These are phyloP conservation scores for Hypoxylon lienhwacheense DNA, from an alignment of 495 filamentous ascomycete species.

Conservation along the genomic window DNA sequence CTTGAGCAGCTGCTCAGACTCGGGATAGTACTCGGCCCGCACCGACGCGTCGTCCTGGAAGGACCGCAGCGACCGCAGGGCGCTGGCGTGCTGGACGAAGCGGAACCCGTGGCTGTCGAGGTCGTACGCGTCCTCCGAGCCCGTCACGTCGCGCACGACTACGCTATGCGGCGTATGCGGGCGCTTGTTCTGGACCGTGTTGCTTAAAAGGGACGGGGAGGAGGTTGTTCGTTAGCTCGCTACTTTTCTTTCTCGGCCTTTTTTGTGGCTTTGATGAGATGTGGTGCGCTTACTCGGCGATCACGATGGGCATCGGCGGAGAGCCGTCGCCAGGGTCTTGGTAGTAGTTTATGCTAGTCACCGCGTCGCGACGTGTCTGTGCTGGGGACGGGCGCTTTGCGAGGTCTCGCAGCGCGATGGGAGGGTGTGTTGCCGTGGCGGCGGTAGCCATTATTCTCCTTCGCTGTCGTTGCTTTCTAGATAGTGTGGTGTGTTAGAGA, in stretches of 20 bases:
- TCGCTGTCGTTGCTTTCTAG: neutral
- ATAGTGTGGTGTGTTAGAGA: neutral
- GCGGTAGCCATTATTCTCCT: slow-evolving; percentile 12
- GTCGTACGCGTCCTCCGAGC: slow-evolving; percentile 40
- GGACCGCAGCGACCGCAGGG: slow-evolving; percentile 46
- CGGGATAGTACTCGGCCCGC: slow-evolving; percentile 61
- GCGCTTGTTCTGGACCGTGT: slow-evolving; percentile 52
- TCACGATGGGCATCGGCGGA: slow-evolving; percentile 54
- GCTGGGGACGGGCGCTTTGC: slow-evolving; percentile 1
- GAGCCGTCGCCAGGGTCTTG: slow-evolving; percentile 64
- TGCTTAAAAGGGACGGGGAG: slow-evolving; percentile 11
- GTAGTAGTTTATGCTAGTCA: slow-evolving; percentile 61
- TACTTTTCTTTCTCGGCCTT: too few relatives aligned
- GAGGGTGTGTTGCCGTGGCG: slow-evolving; percentile 1
- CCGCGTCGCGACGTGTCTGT: slow-evolving; percentile 42
- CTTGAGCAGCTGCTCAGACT: slow-evolving; percentile 62
- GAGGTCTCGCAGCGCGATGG: neutral
- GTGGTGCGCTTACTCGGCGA: slow-evolving; percentile 41
- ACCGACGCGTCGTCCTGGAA: slow-evolving; percentile 67
- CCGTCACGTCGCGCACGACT: slow-evolving; percentile 43
- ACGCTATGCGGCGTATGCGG: slow-evolving; percentile 46
- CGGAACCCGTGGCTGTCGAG: slow-evolving; percentile 49
- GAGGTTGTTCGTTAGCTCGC: neutral
- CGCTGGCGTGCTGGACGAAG: slow-evolving; percentile 37
- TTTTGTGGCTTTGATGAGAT: too few relatives aligned